phyloP scores from a whole-genome alignment of 805 yeast species.

The Zygosaccharomyces lentus region DNA sequence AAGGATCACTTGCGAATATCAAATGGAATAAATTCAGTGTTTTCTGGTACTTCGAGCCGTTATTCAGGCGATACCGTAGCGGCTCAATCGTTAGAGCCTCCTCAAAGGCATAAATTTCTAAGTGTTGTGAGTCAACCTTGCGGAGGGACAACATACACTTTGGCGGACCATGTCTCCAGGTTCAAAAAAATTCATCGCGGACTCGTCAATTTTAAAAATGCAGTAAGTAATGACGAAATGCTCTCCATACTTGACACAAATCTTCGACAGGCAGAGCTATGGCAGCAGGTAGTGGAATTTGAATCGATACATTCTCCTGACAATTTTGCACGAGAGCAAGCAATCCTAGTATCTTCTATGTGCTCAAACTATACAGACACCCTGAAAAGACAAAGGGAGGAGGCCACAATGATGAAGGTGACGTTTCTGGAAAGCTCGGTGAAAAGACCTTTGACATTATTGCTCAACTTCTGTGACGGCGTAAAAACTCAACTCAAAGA shows the following conservation, averaged over 20 bases:
- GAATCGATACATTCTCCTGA: conserved; percentile 17
- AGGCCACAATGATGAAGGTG: conserved; percentile 26
- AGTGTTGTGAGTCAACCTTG: conserved; percentile 3
- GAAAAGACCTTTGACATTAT: conserved; percentile 27
- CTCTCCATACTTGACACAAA: conserved; percentile 20
- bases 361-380: conserved; percentile 30
- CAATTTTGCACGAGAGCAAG: not conserved
- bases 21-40: conserved; percentile 6
- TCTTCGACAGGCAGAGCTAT: conserved; percentile 20
- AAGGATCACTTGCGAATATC: not conserved
- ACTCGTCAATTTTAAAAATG: conserved; percentile 20
- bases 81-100: conserved; percentile 1
- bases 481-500: conserved; percentile 30
- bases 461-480: conserved; percentile 24
- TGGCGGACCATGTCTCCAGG: conserved; percentile 22
- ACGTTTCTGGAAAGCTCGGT: conserved; percentile 29
- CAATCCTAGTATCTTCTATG: conserved; percentile 17
- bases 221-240: conserved; percentile 18
- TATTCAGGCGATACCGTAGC: conserved; percentile 16
- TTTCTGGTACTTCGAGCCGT: conserved; percentile 19
- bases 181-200: conserved; percentile 23
- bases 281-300: conserved; percentile 33
- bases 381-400: conserved; percentile 27
- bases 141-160: conserved; percentile 6
- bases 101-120: conserved; percentile 1